Conservation (phyloP, 495 filamentous ascomycete genomes). For the Tuber calosporum region DNA sequence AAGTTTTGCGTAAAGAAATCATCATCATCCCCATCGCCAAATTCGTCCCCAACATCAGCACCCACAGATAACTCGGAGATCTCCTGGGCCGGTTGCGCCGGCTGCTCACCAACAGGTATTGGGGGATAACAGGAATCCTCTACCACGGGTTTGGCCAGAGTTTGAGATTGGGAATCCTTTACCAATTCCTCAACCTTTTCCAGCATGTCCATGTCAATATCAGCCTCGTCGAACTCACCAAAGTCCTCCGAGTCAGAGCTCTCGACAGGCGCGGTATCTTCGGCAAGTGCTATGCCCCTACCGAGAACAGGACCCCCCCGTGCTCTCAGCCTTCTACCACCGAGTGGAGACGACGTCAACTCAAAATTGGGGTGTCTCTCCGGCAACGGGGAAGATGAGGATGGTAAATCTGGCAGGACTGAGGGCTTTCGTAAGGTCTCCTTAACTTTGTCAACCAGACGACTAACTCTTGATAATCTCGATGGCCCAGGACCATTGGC, state of each 20-base stretch:
- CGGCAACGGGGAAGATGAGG: conserved; percentile 54
- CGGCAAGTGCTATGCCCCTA: conserved; percentile 16
- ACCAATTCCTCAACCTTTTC: conserved; percentile 46
- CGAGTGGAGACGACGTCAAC: conserved; percentile 48
- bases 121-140: neutral
- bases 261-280: conserved; percentile 26
- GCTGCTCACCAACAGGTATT: conserved; percentile 4
- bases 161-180: neutral
- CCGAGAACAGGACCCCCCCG: conserved; percentile 14
- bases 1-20: conserved; percentile 51
- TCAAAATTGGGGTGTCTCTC: conserved; percentile 43
- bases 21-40: conserved; percentile 52
- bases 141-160: neutral
- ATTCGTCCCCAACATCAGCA: conserved; percentile 57
- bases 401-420: conserved; percentile 42
- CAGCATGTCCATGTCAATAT: conserved; percentile 52
- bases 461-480: conserved; percentile 55
- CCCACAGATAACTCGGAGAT: conserved; percentile 30
- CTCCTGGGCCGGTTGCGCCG: conserved; percentile 18
- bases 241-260: conserved; percentile 41
- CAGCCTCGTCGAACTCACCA: conserved; percentile 52
- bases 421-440: conserved; percentile 51
- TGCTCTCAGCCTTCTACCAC: conserved; percentile 28
- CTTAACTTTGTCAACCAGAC: conserved; percentile 61
- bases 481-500: conserved; percentile 39